A percentile compares a stretch with the other conserved stretches of the same genome.
phyloP scores from a whole-genome alignment of 352 stramenopile genomes.

The Thalassiosira pacifica region DNA sequence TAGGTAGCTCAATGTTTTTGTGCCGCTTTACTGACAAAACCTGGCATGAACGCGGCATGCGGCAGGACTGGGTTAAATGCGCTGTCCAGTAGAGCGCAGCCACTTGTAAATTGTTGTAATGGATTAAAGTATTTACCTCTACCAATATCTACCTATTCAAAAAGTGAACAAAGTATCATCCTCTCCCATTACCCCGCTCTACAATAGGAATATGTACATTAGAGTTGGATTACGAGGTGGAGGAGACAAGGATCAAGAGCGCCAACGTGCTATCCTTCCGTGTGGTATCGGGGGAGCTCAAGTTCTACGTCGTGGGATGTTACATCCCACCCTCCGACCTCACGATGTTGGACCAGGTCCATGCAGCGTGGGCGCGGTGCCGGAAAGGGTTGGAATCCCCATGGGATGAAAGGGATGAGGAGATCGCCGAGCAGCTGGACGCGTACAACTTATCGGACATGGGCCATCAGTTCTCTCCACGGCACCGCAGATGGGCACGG shows the following conservation, averaged over 20 bases:
- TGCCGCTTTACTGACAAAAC: too few species aligned
- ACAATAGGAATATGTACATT: too few species aligned
- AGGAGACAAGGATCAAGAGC: background rate
- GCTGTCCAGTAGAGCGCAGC: too few species aligned
- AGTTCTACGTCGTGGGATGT: slow-evolving; percentile 15
- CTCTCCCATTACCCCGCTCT: too few species aligned
- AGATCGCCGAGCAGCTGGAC: slow-evolving; percentile 23
- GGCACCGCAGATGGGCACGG: background rate
- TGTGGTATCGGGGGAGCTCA: background rate
- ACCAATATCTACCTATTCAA: too few species aligned
- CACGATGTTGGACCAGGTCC: background rate
- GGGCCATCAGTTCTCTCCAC: background rate
- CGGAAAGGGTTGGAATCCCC: slow-evolving; percentile 19
- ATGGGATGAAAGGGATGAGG: slow-evolving; percentile 20
- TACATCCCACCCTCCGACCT: slow-evolving; percentile 22
- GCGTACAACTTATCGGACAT: background rate
- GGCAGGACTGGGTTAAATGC: too few species aligned
- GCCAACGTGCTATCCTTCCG: slow-evolving; percentile 11
- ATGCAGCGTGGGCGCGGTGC: background rate
- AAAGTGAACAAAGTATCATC: too few species aligned
- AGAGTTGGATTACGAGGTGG: too few species aligned
- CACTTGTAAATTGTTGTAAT: too few species aligned
- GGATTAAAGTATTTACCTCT: too few species aligned
- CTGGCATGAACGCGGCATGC: too few species aligned
- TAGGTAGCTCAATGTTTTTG: too few species aligned